A percentile compares a stretch with the other conserved stretches of the same genome.
Conservation (phyloP, 495 filamentous ascomycete genomes). For the Podospora australis region DNA sequence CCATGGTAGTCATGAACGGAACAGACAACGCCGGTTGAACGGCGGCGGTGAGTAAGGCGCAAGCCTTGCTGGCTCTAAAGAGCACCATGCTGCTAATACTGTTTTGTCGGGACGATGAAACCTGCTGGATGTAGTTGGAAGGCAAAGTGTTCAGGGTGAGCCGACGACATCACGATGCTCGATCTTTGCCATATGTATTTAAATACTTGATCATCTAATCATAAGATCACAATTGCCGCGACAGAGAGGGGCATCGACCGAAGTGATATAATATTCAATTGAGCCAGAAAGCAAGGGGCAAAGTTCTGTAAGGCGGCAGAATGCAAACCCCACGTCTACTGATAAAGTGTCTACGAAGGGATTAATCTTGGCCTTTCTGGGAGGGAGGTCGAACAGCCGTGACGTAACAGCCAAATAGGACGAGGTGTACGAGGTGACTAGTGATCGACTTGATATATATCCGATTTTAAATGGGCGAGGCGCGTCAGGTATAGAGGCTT, state of each 20-base stretch:
- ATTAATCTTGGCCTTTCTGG: not conserved
- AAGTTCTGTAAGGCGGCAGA: slow-evolving; percentile 2
- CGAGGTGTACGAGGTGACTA: not conserved
- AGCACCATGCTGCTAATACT: no score
- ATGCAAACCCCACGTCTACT: slow-evolving; percentile 2
- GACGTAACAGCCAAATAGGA: no score
- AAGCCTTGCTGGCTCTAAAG: not conserved
- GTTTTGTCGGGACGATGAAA: no score
- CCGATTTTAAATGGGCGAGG: no score
- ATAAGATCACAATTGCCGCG: slow-evolving; percentile 5
- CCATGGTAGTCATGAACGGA: not conserved
- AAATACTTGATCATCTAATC: not conserved
- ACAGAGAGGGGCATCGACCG: not conserved
- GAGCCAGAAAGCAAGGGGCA: slow-evolving; percentile 7
- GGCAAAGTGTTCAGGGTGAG: no score
- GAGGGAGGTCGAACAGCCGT: no score
- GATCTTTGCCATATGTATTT: not conserved
- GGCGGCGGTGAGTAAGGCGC: not conserved
- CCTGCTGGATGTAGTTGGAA: no score
- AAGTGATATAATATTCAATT: slow-evolving; percentile 6
- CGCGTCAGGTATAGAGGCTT: no score
- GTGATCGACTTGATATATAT: no score
- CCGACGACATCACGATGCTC: not conserved
- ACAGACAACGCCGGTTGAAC: not conserved
- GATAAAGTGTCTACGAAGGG: not conserved